Conservation (phyloP, 2,329 filamentous ascomycete genomes). For the Cytospora chrysosperma region DNA sequence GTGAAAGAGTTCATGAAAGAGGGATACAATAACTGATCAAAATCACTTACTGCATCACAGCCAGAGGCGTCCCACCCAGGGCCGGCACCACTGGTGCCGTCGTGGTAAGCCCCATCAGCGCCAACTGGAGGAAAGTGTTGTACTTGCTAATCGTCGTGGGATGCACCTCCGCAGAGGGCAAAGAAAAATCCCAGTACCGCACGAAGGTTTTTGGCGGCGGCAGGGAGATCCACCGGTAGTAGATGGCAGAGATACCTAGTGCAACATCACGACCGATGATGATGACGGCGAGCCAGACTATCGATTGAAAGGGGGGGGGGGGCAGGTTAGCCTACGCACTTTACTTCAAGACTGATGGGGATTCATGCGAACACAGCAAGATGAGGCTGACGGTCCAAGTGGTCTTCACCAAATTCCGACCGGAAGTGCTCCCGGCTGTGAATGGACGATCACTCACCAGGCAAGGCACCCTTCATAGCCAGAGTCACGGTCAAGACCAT, state of each 20-base stretch:
- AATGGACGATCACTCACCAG: conserved; percentile 55
- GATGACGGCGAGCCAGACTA: conserved; percentile 83
- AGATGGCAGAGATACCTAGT: conserved; percentile 81
- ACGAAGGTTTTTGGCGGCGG: conserved; percentile 89
- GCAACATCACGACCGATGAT: conserved; percentile 87
- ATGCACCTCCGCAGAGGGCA: conserved; percentile 81
- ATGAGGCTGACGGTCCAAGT: background rate
- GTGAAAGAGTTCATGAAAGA: background rate
- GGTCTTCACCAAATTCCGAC: background rate
- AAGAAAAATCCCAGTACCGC: conserved; percentile 95
- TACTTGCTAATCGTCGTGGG: conserved; percentile 84
- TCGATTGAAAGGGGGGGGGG: background rate
- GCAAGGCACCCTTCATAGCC: conserved; percentile 77
- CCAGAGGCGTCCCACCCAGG: conserved; percentile 55
- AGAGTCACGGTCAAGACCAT: conserved; percentile 85
- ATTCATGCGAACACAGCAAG: background rate
- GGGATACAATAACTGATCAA: background rate
- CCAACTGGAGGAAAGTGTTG: conserved; percentile 90
- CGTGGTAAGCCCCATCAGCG: conserved; percentile 81
- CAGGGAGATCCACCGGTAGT: conserved; percentile 93
- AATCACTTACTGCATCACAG: conserved; percentile 60
- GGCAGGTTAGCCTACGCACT: conserved; percentile 9
- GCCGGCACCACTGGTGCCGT: conserved; percentile 72
- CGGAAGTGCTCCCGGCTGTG: background rate
- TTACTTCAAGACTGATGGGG: background rate